These are phyloP conservation scores for Saccharum spontaneum DNA, from an alignment of 176 grass and related monocot species.

Conservation along the genomic window DNA sequence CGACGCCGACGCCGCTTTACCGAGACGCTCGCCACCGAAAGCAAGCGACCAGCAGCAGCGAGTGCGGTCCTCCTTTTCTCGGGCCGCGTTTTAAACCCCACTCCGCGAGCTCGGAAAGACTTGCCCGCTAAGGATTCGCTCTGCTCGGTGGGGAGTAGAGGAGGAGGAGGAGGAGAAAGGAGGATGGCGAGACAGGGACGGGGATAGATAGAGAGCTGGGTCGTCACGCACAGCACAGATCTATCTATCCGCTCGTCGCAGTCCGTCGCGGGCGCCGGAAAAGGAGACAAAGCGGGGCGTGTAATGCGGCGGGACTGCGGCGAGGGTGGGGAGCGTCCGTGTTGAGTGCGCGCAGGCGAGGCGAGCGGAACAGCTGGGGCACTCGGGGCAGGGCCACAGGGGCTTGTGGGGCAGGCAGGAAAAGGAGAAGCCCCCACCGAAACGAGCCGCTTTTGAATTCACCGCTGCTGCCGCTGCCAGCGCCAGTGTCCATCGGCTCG, in stretches of 20 bases:
- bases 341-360: not conserved
- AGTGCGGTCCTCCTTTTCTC: constrained; percentile 36
- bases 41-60: constrained; percentile 4
- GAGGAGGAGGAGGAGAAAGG: not conserved
- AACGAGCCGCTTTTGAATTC: constrained; percentile 30
- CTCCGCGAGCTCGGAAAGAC: constrained; percentile 25
- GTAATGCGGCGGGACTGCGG: not conserved
- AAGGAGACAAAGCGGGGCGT: not conserved
- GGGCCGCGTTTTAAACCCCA: constrained; percentile 27
- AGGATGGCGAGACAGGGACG: constrained; percentile 11
- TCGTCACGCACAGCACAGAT: constrained; percentile 21
- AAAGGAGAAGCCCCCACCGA: constrained; percentile 28
- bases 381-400: not conserved
- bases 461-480: not conserved
- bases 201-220: not conserved
- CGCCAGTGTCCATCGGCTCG: not conserved
- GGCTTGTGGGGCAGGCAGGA: not conserved
- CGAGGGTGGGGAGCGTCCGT: not conserved
- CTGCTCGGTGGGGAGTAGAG: not conserved
- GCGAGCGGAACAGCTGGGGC: not conserved
- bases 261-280: constrained; percentile 15
- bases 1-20: constrained; percentile 37
- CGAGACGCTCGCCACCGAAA: constrained; percentile 53
- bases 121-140: constrained; percentile 54
- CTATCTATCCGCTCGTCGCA: constrained; percentile 25